Percentiles rank a stretch among this genome's conserved stretches.
phyloP scores from a whole-genome alignment of 2,329 filamentous ascomycete genomes.

The Scortechinia acanthostroma region DNA sequence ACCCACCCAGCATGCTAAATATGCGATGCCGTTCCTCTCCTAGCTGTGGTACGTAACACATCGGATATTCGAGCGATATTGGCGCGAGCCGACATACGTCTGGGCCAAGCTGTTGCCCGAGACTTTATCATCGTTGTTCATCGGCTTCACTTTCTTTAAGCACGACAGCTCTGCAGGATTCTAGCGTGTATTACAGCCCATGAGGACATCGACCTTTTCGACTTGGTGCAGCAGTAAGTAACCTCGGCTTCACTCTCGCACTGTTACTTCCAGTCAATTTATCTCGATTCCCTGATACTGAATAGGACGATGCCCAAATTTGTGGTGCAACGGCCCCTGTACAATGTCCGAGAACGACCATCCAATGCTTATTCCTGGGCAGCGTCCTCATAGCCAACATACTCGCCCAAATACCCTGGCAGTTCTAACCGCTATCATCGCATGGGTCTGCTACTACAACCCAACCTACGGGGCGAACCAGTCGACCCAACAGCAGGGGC shows the following conservation, averaged over 20 bases:
- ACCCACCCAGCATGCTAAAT: constrained; percentile 30
- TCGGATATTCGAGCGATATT: constrained; percentile 33
- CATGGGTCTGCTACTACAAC: constrained; percentile 48
- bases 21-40: constrained; percentile 26
- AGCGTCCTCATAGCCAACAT: constrained; percentile 47
- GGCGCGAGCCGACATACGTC: constrained; percentile 13
- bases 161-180: constrained; percentile 44
- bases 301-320: constrained; percentile 51
- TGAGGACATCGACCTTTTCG: constrained; percentile 46
- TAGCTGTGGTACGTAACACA: constrained; percentile 24
- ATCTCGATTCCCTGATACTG: constrained; percentile 8
- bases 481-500: constrained; percentile 33
- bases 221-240: constrained; percentile 38
- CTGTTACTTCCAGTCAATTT: constrained; percentile 23
- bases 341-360: constrained; percentile 50
- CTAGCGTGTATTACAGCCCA: constrained; percentile 50
- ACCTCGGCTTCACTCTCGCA: not conserved
- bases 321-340: constrained; percentile 46
- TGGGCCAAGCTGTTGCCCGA: constrained; percentile 13
- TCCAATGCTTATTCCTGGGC: constrained; percentile 54
- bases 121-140: constrained; percentile 37
- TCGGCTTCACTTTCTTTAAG: constrained; percentile 49
- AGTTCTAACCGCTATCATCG: constrained; percentile 40
- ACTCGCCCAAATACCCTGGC: constrained; percentile 49
- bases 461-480: constrained; percentile 16